Evolutionary conservation across 148 eudicot species (phyloP), one percentile per base, ranked within the genome.

Genomic region (Beta vulgaris): DNA sequence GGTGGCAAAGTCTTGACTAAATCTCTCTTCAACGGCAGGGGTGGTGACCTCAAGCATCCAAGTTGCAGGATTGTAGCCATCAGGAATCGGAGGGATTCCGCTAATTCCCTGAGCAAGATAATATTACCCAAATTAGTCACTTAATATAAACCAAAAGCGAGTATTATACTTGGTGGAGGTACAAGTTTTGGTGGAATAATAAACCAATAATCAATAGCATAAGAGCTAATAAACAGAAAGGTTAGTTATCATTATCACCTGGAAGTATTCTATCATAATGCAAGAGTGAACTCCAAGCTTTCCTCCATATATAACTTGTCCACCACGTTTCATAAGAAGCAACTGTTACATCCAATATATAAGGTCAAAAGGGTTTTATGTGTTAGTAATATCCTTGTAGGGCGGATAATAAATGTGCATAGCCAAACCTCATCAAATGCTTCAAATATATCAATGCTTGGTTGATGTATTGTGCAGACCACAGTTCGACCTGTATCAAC

Each of bases 11-110:
- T 91, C 94, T 46, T 73, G 73, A 42, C 88, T 85, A 68, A 93
- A 82, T 73, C 76, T 87, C 69, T 79, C 90, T 86, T 93, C 98
- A 61, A 82, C 77, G 28, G 87, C 91, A 68, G 94, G 89, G 40
- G 87, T 89, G 78, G 89, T 93, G 71, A 93, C 84, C 82, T 93
- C 98, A 73, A 93, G 97, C 98, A 93, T 93, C 98, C 97, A 93
- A 71, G 91, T 91, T 63, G 98, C 98, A 39, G 98, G 98, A 77
- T 93, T 93, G 61, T 88, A 88, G 69, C 92, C 95, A 51, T 71
- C 79, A 21, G 89, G 78, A 58, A 93, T 93, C 46, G 87, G 89
- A 69, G 94, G 82, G 79, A 88, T 81, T 78, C 97, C 95, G 66
- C 57, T 43, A 36, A 90, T 86, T 32, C 82, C 87, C 98, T 90